Base-by-base conservation (phyloP, 208 protist genomes). In the Leishmania major region DNA sequence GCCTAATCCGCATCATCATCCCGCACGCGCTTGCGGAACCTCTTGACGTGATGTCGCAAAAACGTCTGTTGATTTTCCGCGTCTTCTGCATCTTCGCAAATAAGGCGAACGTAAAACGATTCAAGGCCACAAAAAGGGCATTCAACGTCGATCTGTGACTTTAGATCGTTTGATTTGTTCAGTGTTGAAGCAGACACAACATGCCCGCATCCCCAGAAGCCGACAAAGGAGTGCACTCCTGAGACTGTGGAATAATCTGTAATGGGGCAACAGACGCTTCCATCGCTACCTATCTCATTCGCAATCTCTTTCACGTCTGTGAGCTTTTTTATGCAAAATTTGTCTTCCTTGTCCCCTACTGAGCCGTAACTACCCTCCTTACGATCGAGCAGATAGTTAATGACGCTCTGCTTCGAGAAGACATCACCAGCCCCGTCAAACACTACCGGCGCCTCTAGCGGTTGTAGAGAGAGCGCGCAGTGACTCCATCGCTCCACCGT, bases 161-260 rank as follows among this genome's bases (percentile, higher is more conserved):
- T 59, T 11, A 75, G 17, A 53, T 77, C 60, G 1, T 64, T 55
- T 37, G 66, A 75, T 11, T 79, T 80, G 4, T n/a, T 64, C 10
- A 89, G 22, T n/a, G 76, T 85, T 35, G 81, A 87, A 25, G 77
- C 55, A 72, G 82, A 85, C 19, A 97, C 75, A 66, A 94, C 89
- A 71, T 97, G 93, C 22, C 93, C 93, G 75, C 93, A 97, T n/a
- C 70, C 69, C 92, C 93, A 97, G 72, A 95, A 91, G 7, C 93
- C 93, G 72, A 90, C 82, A 83, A 97, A 97, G 3, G 80, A 67
- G 75, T 92, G 89, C 45, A 87, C 64, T 19, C 92, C 93, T 74
- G 84, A 90, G 35, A 77, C 75, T 59, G 90, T 81, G 8, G 87
- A 78, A 80, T 88, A 91, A 0, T 88, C 85, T 8, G 89, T 94